Conservation (phyloP, 163 green algal species). For the Coccomyxa subellipsoidea region DNA sequence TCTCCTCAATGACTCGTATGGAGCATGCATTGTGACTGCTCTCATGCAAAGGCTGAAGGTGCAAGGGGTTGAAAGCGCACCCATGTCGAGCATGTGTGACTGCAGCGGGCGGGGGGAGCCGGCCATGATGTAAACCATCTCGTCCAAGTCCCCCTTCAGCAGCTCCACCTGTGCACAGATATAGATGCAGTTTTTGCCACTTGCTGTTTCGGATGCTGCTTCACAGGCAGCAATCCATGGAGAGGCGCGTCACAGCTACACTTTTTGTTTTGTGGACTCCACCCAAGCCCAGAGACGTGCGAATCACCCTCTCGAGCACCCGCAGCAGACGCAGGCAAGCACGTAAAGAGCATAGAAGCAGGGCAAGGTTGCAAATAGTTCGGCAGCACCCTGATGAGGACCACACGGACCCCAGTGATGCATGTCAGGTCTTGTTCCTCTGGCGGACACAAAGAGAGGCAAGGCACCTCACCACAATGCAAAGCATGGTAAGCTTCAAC, state of each 20-base stretch:
- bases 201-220: background rate
- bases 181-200: background rate
- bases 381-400: no score
- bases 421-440: no score
- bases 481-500: no score
- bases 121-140: constrained; percentile 4
- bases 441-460: no score
- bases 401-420: no score
- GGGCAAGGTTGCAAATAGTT: no score
- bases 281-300: background rate
- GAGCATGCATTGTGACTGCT: background rate
- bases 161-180: background rate
- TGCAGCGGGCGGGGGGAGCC: background rate
- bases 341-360: no score
- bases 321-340: no score
- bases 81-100: background rate
- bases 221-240: background rate
- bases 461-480: no score
- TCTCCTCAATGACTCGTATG: background rate
- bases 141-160: background rate
- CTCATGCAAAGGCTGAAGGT: no score
- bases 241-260: background rate
- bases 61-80: background rate
- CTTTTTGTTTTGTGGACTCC: background rate
- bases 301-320: no score